Conservation (phyloP, 2,329 filamentous ascomycete genomes). For the Talaromyces sp. region DNA sequence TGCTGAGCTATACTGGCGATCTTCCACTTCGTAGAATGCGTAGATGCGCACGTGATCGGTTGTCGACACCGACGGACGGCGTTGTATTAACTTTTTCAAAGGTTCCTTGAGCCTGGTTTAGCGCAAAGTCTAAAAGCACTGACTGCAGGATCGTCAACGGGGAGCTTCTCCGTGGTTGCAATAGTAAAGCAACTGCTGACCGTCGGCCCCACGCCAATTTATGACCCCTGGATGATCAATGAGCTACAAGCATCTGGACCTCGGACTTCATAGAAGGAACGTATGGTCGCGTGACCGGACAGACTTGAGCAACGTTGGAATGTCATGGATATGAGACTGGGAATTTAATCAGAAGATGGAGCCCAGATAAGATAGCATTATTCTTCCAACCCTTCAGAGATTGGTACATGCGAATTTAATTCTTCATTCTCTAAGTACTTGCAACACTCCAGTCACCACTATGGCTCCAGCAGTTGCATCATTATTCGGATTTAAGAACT, state of each 20-base stretch:
- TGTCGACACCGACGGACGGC: not conserved
- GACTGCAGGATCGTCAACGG: not conserved
- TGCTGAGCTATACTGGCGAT: too few species aligned
- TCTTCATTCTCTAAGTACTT: too few species aligned
- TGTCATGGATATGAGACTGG: not conserved
- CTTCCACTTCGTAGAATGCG: too few species aligned
- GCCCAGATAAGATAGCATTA: not conserved
- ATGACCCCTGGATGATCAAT: not conserved
- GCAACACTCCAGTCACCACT: not conserved
- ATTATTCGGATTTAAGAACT: slow-evolving; percentile 17
- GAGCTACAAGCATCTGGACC: not conserved
- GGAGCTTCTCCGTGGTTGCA: not conserved
- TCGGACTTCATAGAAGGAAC: not conserved
- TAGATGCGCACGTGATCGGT: not conserved
- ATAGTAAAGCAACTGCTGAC: not conserved
- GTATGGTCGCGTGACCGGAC: not conserved
- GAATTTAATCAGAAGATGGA: not conserved
- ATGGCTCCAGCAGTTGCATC: slow-evolving; percentile 20
- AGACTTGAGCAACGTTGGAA: not conserved
- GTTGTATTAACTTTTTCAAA: not conserved
- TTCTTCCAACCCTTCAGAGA: too few species aligned
- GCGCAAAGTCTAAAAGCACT: not conserved
- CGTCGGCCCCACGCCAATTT: not conserved
- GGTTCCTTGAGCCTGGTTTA: not conserved
- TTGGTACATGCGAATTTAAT: too few species aligned